A percentile compares a stretch with the other conserved stretches of the same genome.
phyloP scores from a whole-genome alignment of 2,329 filamentous ascomycete genomes.

The Emergomyces orientalis region DNA sequence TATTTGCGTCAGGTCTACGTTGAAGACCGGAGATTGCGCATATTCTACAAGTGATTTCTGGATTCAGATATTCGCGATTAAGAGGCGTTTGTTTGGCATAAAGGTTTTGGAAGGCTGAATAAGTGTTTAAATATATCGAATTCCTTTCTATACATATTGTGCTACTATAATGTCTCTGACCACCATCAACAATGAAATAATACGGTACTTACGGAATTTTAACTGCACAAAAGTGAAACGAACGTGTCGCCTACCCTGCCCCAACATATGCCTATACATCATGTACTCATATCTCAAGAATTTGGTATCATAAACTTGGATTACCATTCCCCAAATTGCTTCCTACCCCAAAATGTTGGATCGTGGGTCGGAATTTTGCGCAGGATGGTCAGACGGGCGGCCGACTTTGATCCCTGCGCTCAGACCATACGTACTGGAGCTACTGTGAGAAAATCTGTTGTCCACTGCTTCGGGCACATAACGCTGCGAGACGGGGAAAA shows the following conservation, averaged over 20 bases:
- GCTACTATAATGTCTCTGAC: not conserved
- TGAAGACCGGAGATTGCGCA: not conserved
- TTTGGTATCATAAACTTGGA: not conserved
- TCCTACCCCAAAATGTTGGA: not conserved
- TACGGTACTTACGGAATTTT: not conserved
- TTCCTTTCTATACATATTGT: not conserved
- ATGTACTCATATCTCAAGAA: not conserved
- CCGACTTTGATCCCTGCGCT: slow-evolving; percentile 16
- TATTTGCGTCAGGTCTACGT: not conserved
- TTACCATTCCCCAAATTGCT: not conserved
- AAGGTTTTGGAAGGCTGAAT: not conserved
- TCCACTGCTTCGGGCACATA: slow-evolving; percentile 6
- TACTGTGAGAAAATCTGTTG: slow-evolving; percentile 3
- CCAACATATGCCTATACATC: not conserved
- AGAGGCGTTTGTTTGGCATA: not conserved
- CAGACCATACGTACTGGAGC: slow-evolving; percentile 11
- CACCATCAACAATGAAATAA: not conserved
- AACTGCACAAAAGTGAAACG: not conserved
- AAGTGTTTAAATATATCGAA: not conserved
- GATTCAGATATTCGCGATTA: not conserved
- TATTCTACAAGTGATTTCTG: not conserved
- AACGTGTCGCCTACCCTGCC: not conserved
- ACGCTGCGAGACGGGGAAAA: slow-evolving; percentile 9
- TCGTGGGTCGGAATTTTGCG: not conserved
- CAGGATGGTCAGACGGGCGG: slow-evolving; percentile 8